phyloP scores from a whole-genome alignment of 169 alveolate genomes.

The Plasmodium billcollinsi region DNA sequence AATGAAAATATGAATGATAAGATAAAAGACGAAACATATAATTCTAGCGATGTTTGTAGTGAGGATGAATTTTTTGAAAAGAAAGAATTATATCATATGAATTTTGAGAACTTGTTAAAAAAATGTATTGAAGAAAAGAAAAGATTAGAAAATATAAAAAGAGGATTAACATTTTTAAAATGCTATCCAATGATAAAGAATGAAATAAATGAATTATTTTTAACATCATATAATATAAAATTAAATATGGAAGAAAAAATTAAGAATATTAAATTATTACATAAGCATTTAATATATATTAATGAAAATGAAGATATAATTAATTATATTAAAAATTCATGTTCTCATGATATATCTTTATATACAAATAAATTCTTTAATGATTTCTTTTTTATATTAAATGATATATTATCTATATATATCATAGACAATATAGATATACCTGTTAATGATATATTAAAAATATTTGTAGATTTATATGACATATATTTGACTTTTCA shows the following conservation, averaged over 20 bases:
- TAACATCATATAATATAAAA: conserved; percentile 4
- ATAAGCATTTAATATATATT: conserved; percentile 40
- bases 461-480: conserved; percentile 4
- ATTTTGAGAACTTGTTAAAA: conserved; percentile 12
- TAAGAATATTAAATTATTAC: conserved; percentile 8
- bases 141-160: conserved; percentile 36
- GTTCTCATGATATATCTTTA: conserved; percentile 12
- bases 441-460: neutral
- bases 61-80: neutral
- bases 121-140: conserved; percentile 49
- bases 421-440: conserved; percentile 2
- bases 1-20: neutral
- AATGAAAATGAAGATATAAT: conserved; percentile 64
- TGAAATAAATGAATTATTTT: conserved; percentile 33
- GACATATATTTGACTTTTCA: conserved; percentile 8
- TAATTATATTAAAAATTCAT: conserved; percentile 16
- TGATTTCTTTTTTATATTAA: conserved; percentile 29
- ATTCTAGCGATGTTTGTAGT: neutral
- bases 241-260: conserved; percentile 34
- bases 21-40: neutral
- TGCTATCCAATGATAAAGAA: conserved; percentile 20
- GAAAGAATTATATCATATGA: neutral
- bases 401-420: conserved; percentile 16
- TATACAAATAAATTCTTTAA: conserved; percentile 44
- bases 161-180: conserved; percentile 29